Conservation (phyloP, 495 filamentous ascomycete genomes). For the Xylona heveae region DNA sequence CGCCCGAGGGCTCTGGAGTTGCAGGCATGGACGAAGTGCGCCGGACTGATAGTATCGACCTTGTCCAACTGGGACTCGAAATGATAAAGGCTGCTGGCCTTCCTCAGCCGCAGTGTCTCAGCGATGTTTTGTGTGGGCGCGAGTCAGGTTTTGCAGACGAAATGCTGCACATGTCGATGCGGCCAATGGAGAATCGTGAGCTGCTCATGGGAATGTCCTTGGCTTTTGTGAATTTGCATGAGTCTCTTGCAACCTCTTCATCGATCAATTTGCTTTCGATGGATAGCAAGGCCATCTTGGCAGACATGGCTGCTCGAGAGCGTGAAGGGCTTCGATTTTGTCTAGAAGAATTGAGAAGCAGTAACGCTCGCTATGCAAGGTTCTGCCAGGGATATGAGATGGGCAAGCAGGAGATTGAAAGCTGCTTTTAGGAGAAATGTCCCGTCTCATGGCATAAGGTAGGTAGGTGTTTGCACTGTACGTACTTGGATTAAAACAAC, state of each 20-base stretch:
- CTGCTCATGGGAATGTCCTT: conserved; percentile 9
- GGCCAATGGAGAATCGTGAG: conserved; percentile 9
- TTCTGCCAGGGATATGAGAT: conserved; percentile 9
- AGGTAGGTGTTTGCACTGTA: too few relatives aligned
- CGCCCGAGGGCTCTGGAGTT: conserved; percentile 9
- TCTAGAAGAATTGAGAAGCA: conserved; percentile 6
- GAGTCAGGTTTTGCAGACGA: conserved; percentile 11
- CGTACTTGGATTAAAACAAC: too few relatives aligned
- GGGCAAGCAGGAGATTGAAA: conserved; percentile 9
- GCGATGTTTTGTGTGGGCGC: conserved; percentile 7
- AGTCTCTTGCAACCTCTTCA: conserved; percentile 6
- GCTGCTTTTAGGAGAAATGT: too few relatives aligned
- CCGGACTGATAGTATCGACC: conserved; percentile 7
- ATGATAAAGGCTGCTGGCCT: conserved; percentile 13
- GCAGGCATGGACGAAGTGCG: conserved; percentile 13
- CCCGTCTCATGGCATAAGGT: too few relatives aligned
- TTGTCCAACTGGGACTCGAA: conserved; percentile 15
- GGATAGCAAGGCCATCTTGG: conserved; percentile 5
- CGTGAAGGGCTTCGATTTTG: conserved; percentile 8
- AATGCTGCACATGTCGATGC: conserved; percentile 9
- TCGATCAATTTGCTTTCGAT: conserved; percentile 7
- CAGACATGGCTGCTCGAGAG: conserved; percentile 7
- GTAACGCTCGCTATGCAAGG: conserved; percentile 5
- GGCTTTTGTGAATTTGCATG: conserved; percentile 10
- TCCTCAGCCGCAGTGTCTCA: conserved; percentile 7